A percentile compares a stretch with the other conserved stretches of the same genome.
Evolutionary conservation across 2,329 filamentous ascomycete genomes (phyloP).

Genomic region (Epichloe gansuensis): DNA sequence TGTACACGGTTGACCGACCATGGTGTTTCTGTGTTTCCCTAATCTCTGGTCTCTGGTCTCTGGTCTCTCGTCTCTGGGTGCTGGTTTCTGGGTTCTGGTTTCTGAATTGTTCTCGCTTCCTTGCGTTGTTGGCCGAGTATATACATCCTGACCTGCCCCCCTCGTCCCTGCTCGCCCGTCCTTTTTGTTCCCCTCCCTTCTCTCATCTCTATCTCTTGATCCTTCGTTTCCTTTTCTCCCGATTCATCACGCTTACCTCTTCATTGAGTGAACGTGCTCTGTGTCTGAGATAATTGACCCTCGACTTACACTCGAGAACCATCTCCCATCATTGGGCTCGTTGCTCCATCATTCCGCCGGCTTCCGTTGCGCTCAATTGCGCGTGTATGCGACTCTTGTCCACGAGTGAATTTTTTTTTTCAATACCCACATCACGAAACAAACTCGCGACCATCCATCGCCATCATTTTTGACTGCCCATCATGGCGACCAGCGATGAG

Average conservation of each 20-base stretch:
- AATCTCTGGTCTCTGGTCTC: neutral
- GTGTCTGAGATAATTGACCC: neutral
- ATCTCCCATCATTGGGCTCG: neutral
- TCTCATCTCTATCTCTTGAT: neutral
- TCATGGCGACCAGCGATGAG: constrained; percentile 13
- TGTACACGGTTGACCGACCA: neutral
- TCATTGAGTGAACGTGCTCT: constrained; percentile 2
- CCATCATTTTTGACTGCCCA: neutral
- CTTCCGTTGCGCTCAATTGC: neutral
- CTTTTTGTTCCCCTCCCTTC: too few relatives aligned
- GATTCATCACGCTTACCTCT: constrained; percentile 1
- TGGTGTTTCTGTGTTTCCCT: neutral
- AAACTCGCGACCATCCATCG: neutral
- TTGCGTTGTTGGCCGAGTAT: neutral
- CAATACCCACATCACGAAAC: neutral
- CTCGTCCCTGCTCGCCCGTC: neutral
- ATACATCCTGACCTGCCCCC: constrained; percentile 1
- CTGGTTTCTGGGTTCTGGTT: neutral
- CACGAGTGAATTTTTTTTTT: neutral
- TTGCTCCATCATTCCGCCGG: neutral
- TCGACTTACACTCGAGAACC: neutral
- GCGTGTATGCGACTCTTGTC: neutral
- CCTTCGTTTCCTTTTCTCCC: neutral
- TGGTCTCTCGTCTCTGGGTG: neutral
- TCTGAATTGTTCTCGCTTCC: neutral